These are phyloP conservation scores for Daucus carota DNA, from an alignment of 129 eudicot species.

Conservation along the genomic window DNA sequence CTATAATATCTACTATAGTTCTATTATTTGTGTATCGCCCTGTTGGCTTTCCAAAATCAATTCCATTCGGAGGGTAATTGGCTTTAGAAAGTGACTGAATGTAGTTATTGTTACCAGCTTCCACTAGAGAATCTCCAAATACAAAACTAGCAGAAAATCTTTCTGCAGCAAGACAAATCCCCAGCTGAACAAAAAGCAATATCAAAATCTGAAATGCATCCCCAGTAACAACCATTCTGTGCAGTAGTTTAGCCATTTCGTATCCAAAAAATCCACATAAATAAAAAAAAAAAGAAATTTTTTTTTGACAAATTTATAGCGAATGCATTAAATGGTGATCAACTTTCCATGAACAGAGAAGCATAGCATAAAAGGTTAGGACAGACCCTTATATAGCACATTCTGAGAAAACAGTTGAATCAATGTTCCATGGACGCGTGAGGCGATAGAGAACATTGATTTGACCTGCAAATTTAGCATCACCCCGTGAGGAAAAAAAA, in stretches of 20 bases:
- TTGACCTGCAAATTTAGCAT: not conserved
- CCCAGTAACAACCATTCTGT: not conserved
- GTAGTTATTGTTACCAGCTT: conserved; percentile 85
- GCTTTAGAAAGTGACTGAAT: conserved; percentile 63
- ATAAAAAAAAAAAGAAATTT: too few relatives aligned
- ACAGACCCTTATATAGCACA: not conserved
- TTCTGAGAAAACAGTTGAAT: not conserved
- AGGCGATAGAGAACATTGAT: not conserved
- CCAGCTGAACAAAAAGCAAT: conserved; percentile 18
- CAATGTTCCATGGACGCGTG: not conserved
- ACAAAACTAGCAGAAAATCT: conserved; percentile 47
- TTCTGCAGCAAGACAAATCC: conserved; percentile 26
- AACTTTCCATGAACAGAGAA: not conserved
- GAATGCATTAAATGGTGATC: not conserved
- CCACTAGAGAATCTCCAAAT: conserved; percentile 94
- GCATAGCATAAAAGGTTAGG: not conserved
- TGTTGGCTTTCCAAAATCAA: conserved; percentile 77
- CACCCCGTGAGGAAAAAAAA: conserved; percentile 1
- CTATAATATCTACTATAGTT: conserved; percentile 72
- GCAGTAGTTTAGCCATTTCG: conserved; percentile 17
- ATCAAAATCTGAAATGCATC: conserved; percentile 19
- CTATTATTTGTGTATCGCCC: conserved; percentile 83
- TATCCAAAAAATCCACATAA: not conserved
- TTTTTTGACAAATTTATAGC: not conserved
- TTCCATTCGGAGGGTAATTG: conserved; percentile 63